Evolutionary conservation across 441 rosid genomes (phyloP).

Genomic region (Flueggea neowawraea): DNA sequence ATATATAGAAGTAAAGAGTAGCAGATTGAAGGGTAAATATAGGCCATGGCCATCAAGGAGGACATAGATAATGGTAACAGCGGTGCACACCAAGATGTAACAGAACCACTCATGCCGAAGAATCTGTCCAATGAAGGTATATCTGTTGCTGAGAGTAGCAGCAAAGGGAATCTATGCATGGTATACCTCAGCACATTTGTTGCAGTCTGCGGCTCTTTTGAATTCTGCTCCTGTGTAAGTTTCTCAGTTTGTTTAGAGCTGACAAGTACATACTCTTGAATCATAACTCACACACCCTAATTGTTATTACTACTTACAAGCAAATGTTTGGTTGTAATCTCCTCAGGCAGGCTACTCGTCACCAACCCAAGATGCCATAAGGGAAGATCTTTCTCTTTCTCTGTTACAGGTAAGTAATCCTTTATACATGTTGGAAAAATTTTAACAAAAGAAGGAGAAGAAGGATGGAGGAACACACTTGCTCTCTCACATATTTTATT

Average conservation of each 20-base stretch:
- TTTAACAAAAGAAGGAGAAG: no score
- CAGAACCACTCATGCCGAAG: slow-evolving; percentile 39
- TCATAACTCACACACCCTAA: background rate
- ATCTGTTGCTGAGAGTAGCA: slow-evolving; percentile 11
- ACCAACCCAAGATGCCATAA: slow-evolving; percentile 76
- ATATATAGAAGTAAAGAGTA: slow-evolving; percentile 2
- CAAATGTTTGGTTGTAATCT: slow-evolving; percentile 2
- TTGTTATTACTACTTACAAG: background rate
- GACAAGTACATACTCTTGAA: background rate
- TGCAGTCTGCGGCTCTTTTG: slow-evolving; percentile 88
- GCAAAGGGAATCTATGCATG: slow-evolving; percentile 52
- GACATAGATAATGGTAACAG: slow-evolving; percentile 23
- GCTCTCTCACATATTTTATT: no score
- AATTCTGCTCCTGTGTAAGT: slow-evolving; percentile 92
- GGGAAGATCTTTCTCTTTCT: slow-evolving; percentile 59
- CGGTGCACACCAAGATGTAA: slow-evolving; percentile 18
- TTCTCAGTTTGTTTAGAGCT: slow-evolving; percentile 1
- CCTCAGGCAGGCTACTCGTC: slow-evolving; percentile 92
- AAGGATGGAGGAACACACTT: no score
- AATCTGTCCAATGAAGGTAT: slow-evolving; percentile 19
- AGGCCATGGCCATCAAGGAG: slow-evolving; percentile 38
- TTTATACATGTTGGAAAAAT: no score
- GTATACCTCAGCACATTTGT: slow-evolving; percentile 79
- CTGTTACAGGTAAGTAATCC: slow-evolving; percentile 59
- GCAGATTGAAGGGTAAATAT: background rate